These are phyloP conservation scores for Sporisorium scitamineum DNA, from an alignment of 1,284 basidiomycete genomes.

Conservation along the genomic window DNA sequence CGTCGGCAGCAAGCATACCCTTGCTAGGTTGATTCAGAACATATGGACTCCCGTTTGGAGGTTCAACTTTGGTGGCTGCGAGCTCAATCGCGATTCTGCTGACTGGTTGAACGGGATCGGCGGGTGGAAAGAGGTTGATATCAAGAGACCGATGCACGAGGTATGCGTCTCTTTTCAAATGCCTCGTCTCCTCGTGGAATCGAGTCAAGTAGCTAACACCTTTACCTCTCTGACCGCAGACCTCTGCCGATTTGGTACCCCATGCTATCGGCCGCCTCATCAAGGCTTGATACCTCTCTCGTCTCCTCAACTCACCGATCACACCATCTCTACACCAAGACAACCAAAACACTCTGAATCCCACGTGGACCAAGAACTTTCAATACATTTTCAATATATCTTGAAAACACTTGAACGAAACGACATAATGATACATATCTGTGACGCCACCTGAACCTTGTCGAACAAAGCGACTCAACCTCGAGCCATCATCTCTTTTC, in stretches of 20 bases:
- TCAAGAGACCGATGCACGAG: slow-evolving; percentile 37
- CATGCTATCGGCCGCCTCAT: slow-evolving; percentile 49
- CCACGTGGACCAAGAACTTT: background rate
- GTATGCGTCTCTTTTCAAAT: too few species aligned
- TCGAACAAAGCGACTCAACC: background rate
- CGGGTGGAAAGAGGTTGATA: slow-evolving; percentile 53
- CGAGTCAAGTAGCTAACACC: background rate
- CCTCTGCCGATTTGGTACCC: slow-evolving; percentile 36
- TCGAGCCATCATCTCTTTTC: background rate
- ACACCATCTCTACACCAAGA: background rate
- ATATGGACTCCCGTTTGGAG: slow-evolving; percentile 45
- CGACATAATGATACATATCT: slow-evolving; percentile 18
- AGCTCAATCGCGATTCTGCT: slow-evolving; percentile 39
- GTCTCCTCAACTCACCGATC: background rate
- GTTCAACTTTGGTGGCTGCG: slow-evolving; percentile 47
- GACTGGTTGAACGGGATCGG: slow-evolving; percentile 42
- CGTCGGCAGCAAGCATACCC: slow-evolving; percentile 36
- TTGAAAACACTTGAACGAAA: background rate
- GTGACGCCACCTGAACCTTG: background rate
- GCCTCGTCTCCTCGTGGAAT: too few species aligned
- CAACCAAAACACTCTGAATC: background rate
- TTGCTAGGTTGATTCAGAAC: slow-evolving; percentile 40
- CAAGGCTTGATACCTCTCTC: slow-evolving; percentile 37
- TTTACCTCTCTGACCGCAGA: background rate
- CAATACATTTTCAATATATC: slow-evolving; percentile 3